Evolutionary conservation across 164 flowering plant genomes (phyloP), one percentile per base, ranked within the genome.

Genomic region (Macadamia tetraphylla): DNA sequence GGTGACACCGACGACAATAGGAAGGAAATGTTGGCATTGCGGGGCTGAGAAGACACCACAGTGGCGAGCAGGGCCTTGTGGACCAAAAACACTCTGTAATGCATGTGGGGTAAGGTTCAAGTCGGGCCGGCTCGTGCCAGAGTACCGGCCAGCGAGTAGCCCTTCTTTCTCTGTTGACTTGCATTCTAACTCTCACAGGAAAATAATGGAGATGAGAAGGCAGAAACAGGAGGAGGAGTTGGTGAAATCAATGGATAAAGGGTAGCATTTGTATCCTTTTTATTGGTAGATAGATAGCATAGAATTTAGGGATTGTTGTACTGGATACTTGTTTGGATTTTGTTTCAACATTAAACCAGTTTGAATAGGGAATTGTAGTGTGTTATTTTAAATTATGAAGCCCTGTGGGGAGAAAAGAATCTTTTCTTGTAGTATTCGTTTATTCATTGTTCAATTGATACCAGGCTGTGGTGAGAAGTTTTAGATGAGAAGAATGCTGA

Each of bases 51-150:
- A 84, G 74, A 92, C 98, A 8, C 98, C 98, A 9, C 98, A 92
- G 60, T 92, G 98, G 98, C 75, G 98, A 57, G 90, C 91, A 0
- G 98, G 98, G 0, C 98, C 98, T 0, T 42, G 69, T 15, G 98
- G 98, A 6, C 92, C 96, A 0, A 92, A 92, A 71, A 92, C 96
- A 1, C 87, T 92, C 0, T 92, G 98, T 68, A 92, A 92, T 71
- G 98, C 98, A 18, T 92, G 98, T 70, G 98, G 98, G 46, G 98
- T 92, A 62, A 70, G 98, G 76, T 92, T 67, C 71, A 92, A 92
- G 81, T 90, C 98, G 0, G 98, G 98, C 6, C 78, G 98, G 71
- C 83, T 92, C 0, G 81, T 87, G 78, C 87, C 94, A 1, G 98
- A 92, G 84, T 92, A 92, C 65, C 85, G 96, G 8, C 98, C 98